Evolutionary conservation across 2,329 filamentous ascomycete genomes (phyloP).

Genomic region (Teratosphaeria epicoccoides): DNA sequence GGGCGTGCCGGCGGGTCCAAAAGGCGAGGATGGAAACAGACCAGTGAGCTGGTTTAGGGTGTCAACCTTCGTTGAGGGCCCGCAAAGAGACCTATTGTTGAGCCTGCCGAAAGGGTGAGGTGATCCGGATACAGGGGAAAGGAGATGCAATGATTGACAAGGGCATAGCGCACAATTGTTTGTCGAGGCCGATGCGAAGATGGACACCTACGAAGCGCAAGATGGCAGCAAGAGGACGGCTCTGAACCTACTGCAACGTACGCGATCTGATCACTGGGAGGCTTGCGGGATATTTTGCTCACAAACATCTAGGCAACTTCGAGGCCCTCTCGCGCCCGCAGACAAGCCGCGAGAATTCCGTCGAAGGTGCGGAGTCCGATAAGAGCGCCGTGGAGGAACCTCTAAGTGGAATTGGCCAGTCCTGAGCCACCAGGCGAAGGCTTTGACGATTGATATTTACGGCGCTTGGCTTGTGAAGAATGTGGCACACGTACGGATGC

Average conservation of each 20-base stretch:
- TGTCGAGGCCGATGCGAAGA: constrained; percentile 70
- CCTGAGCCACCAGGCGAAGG: constrained; percentile 6
- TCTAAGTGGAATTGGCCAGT: constrained; percentile 19
- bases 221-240: constrained; percentile 56
- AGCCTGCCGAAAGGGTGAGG: constrained; percentile 76
- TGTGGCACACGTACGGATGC: background rate
- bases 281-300: background rate
- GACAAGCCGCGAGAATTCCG: background rate
- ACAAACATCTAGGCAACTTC: constrained; percentile 30
- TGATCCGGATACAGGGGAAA: background rate
- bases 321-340: constrained; percentile 37
- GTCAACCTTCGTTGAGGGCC: constrained; percentile 60
- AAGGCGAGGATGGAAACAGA: constrained; percentile 55
- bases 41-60: constrained; percentile 80
- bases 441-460: background rate
- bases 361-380: constrained; percentile 11
- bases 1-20: constrained; percentile 55
- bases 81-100: constrained; percentile 60
- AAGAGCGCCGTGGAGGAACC: constrained; percentile 20
- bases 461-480: background rate
- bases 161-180: constrained; percentile 59
- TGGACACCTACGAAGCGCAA: constrained; percentile 55
- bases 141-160: constrained; percentile 6
- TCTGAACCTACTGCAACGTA: constrained; percentile 73
- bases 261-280: constrained; percentile 29